Conservation (phyloP, 495 filamentous ascomycete species). For the Immersiella caudata region DNA sequence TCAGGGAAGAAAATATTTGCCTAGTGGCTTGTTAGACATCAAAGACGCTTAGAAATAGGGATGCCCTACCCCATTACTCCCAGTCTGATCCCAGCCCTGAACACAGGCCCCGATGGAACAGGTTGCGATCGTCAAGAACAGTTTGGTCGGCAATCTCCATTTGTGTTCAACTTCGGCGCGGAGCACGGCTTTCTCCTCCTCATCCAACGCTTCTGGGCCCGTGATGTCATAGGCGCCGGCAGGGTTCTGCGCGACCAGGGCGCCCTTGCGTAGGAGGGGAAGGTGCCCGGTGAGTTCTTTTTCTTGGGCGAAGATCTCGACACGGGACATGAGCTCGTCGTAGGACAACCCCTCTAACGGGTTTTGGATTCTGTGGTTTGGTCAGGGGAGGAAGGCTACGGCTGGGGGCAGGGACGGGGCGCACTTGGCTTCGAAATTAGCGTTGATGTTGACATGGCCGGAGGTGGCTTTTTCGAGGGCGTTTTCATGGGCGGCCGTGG, state of each 20-base stretch:
- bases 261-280: slow-evolving; percentile 59
- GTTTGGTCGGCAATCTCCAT: slow-evolving; percentile 64
- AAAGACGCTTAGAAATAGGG: too few relatives aligned
- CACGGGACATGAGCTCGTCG: slow-evolving; percentile 55
- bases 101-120: slow-evolving; percentile 77
- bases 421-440: slow-evolving; percentile 51
- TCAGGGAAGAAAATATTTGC: slow-evolving; percentile 69
- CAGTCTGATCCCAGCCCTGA: slow-evolving; percentile 74
- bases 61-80: slow-evolving; percentile 60
- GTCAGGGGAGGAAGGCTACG: not conserved
- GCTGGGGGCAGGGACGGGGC: slow-evolving; percentile 8
- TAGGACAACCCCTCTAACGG: slow-evolving; percentile 60
- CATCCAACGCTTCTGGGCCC: slow-evolving; percentile 54
- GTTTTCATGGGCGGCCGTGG: not conserved
- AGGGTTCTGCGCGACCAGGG: slow-evolving; percentile 68
- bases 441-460: slow-evolving; percentile 48
- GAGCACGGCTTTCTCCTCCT: slow-evolving; percentile 57
- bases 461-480: slow-evolving; percentile 20
- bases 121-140: slow-evolving; percentile 66
- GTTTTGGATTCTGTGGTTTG: slow-evolving; percentile 45
- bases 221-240: slow-evolving; percentile 52
- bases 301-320: slow-evolving; percentile 57
- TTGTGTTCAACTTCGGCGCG: slow-evolving; percentile 60
- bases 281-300: slow-evolving; percentile 55
- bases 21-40: too few relatives aligned